Evolutionary conservation across 148 eudicot genomes (phyloP), one percentile per base, ranked within the genome.

Genomic region (Heliamphora exappendiculata): DNA sequence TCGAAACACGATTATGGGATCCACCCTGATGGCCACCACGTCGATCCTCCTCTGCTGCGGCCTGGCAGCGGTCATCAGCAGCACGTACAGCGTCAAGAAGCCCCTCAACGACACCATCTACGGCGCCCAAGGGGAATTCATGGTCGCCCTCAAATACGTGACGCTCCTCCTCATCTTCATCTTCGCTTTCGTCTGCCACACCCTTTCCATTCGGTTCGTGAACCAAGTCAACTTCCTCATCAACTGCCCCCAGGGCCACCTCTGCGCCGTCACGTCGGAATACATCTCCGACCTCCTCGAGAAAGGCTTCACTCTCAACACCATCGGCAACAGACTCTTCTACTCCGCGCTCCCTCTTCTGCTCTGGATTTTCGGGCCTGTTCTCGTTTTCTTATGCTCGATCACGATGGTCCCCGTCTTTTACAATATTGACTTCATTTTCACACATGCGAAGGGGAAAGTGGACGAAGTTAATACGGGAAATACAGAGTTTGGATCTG

Each of bases 21-120:
- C 94, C 72, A 95, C 99, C 42, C 78, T 95, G 44, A 95, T 95
- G 99, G 99, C 99, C 74, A 95, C 99, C 0, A 95, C 99, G 0
- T 95, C 97, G 0, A 93, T 95, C 86, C 97, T 95, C 19, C 88
- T 95, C 2, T 84, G 89, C 72, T 85, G 91, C 0, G 99, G 99
- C 3, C 76, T 95, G 9, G 97, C 99, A 0, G 99, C 99, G 1
- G 89, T 95, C 14, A 79, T 95, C 5, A 95, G 99, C 83, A 95
- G 99, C 81, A 92, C 97, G 0, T 95, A 95, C 79, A 89, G 89
- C 81, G 85, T 95, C 39, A 95, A 95, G 44, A 90, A 89, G 74
- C 94, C 97, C 0, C 73, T 95, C 24, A 91, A 93, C 81, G 94
- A 95, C 89, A 17, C 93, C 36, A 82, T 95, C 16, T 95, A 88